Base-by-base conservation (phyloP, 768 basidiomycete species). In the Trametes villosa region DNA sequence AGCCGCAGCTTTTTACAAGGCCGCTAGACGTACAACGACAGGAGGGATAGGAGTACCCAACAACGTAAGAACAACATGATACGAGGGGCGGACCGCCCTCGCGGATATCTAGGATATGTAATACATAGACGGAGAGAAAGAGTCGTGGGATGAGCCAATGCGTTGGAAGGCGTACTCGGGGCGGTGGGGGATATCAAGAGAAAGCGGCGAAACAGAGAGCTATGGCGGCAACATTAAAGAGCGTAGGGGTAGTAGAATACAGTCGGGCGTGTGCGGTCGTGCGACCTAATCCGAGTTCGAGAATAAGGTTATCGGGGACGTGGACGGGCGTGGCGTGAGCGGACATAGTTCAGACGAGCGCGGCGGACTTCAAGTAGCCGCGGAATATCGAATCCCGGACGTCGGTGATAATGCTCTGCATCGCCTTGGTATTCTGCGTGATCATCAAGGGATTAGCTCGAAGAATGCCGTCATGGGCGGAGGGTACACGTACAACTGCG, bases 401-500 rank as follows among this genome's bases (percentile, higher is more conserved):
- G 63, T 92, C 92, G 58, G 86, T 86, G 69, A 94, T 94, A 57
- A 94, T 90, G 62, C 86, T 83, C 68, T 91, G 90, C 1, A 91
- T 94, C 0, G 92, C 83, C 73, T 89, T 91, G 5, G 91, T 92
- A 72, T 94, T 90, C 90, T 92, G 58, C 17, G 52, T 17, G 6
- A 13, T 41, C 9, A 49, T 13, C 24, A 31, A 52, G 40, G 13
- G 34, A 9, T 57, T 48, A n/a, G 30, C 5, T 4, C 17, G 17
- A 12, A n/a, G 12, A 33, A 67, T 15, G 1, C 51, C 31, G 26
- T 29, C 24, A 22, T 42, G 29, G 22, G 26, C 33, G 24, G 3
- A 47, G 26, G 29, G 51, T 45, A 53, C 30, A 66, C 73, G 80
- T 72, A 91, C 91, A 56, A 91, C 88, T 24, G 90, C 91, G 65